Evolutionary conservation across 208 protist species (phyloP).

Genomic region (Angomonas deanei): DNA sequence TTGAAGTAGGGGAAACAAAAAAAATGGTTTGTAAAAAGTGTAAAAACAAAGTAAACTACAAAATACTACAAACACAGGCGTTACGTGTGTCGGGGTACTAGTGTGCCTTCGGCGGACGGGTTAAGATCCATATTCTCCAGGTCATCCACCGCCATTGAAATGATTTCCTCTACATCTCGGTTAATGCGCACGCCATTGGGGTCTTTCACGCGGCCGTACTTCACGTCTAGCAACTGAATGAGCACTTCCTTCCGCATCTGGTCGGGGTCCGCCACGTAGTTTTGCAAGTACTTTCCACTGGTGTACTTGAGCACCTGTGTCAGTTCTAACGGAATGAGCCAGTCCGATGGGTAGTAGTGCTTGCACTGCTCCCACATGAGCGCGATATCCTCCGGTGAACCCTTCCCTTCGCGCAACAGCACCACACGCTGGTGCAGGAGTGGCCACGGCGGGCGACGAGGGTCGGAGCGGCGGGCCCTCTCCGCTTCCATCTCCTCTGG

Average conservation of each 20-base stretch:
- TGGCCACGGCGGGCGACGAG: constrained; percentile 75
- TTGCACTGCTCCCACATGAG: constrained; percentile 80
- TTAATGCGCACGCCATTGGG: constrained; percentile 61
- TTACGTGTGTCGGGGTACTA: constrained; percentile 74
- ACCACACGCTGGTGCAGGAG: constrained; percentile 79
- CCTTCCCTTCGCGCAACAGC: constrained; percentile 74
- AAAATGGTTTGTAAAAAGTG: not conserved
- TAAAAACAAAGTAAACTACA: not conserved
- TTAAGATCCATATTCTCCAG: constrained; percentile 71
- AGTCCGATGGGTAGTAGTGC: constrained; percentile 82
- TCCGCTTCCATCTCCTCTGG: constrained; percentile 62
- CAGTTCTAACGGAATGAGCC: constrained; percentile 80
- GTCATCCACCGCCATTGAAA: constrained; percentile 74
- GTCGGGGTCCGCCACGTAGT: constrained; percentile 78
- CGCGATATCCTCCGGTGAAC: constrained; percentile 60
- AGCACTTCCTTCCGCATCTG: constrained; percentile 78
- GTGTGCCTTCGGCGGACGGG: constrained; percentile 25
- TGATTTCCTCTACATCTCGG: constrained; percentile 80
- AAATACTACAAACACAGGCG: not conserved
- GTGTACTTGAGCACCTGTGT: constrained; percentile 85
- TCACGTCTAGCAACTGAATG: constrained; percentile 75
- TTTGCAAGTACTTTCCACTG: constrained; percentile 65
- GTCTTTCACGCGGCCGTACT: constrained; percentile 68
- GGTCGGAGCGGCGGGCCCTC: constrained; percentile 60
- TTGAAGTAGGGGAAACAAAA: not conserved